Percentiles rank a stretch among this genome's conserved stretches.
These are phyloP conservation scores for Cladophialophora immunda DNA, from an alignment of 2,329 filamentous ascomycete genomes.

Conservation along the genomic window DNA sequence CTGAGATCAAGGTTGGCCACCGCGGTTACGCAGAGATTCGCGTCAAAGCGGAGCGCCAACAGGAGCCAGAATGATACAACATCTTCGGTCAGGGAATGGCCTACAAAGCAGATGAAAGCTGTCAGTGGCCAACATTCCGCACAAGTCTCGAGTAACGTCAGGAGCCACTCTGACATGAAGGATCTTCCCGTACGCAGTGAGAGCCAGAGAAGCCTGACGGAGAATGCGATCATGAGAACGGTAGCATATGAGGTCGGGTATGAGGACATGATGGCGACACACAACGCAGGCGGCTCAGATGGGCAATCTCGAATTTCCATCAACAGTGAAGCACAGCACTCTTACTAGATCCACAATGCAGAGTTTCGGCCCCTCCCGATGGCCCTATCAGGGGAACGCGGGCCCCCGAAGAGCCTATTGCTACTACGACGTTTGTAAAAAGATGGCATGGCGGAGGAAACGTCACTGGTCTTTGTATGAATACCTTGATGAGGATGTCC, in stretches of 20 bases:
- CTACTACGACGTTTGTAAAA: background rate
- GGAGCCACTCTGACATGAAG: background rate
- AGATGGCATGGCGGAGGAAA: background rate
- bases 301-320: slow-evolving; percentile 1
- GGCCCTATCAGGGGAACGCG: background rate
- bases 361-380: background rate
- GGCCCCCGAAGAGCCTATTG: background rate
- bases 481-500: background rate
- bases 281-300: background rate
- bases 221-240: slow-evolving; percentile 36
- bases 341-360: background rate
- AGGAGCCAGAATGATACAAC: background rate
- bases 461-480: background rate
- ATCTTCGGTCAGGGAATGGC: background rate
- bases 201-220: slow-evolving; percentile 30
- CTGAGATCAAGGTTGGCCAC: background rate
- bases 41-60: background rate
- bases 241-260: slow-evolving; percentile 35
- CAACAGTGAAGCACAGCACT: background rate
- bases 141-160: no score
- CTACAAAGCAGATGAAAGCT: slow-evolving; percentile 1
- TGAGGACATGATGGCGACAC: slow-evolving; percentile 21
- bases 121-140: slow-evolving; percentile 5
- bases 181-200: slow-evolving; percentile 19
- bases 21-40: background rate